Percentiles rank a stretch among this genome's conserved stretches.
Evolutionary conservation across 2,329 filamentous ascomycete species (phyloP).

Genomic region (Aspergillus pseudoviridinutans): DNA sequence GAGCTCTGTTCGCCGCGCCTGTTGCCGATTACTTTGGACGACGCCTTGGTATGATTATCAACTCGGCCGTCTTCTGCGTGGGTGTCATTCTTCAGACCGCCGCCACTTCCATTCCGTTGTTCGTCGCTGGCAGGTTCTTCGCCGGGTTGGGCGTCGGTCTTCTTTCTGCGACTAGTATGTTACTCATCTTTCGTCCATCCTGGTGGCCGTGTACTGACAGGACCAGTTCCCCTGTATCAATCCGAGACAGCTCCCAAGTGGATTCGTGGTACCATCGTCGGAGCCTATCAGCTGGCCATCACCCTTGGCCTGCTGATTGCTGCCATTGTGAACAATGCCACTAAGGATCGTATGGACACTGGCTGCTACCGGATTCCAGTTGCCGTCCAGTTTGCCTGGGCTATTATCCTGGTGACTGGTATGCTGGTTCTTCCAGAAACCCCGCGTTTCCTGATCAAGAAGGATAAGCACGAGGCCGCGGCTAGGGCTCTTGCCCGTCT

Average conservation of each 20-base stretch:
- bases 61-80: slow-evolving; percentile 30
- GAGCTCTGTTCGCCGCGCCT: slow-evolving; percentile 66
- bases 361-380: slow-evolving; percentile 76
- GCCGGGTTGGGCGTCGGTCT: slow-evolving; percentile 64
- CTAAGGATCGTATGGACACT: slow-evolving; percentile 57
- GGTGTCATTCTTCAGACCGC: slow-evolving; percentile 34
- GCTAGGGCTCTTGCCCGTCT: slow-evolving; percentile 60
- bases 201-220: slow-evolving; percentile 6
- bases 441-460: slow-evolving; percentile 78
- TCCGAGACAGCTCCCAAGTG: slow-evolving; percentile 70
- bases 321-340: slow-evolving; percentile 67
- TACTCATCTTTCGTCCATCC: background rate
- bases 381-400: slow-evolving; percentile 74
- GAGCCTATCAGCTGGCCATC: slow-evolving; percentile 76
- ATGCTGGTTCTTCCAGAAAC: slow-evolving; percentile 76
- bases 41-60: slow-evolving; percentile 40
- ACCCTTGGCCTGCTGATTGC: slow-evolving; percentile 73
- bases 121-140: slow-evolving; percentile 50
- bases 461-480: slow-evolving; percentile 63
- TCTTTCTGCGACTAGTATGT: slow-evolving; percentile 69
- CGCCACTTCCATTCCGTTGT: slow-evolving; percentile 27
- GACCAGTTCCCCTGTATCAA: slow-evolving; percentile 61
- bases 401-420: slow-evolving; percentile 66
- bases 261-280: slow-evolving; percentile 71
- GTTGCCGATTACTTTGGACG: slow-evolving; percentile 39